Percentiles rank a stretch among this genome's conserved stretches.
phyloP scores from a whole-genome alignment of 371 early-diverging fungal species.

The Haplosporangium sp. region DNA sequence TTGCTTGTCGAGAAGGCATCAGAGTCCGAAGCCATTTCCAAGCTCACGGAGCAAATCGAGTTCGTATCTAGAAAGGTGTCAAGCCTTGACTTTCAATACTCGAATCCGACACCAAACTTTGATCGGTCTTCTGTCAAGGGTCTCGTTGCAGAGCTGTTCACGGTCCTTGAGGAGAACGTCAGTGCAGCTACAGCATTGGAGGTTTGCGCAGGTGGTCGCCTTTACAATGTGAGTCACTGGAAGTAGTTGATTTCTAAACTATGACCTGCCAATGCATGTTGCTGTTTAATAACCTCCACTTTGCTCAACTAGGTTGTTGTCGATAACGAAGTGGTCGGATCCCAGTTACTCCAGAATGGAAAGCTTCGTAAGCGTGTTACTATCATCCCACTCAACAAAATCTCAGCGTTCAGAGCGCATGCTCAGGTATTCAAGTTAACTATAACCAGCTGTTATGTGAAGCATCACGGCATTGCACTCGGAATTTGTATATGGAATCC shows the following conservation, averaged over 20 bases:
- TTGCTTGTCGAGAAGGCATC: constrained; percentile 31
- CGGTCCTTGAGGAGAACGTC: constrained; percentile 69
- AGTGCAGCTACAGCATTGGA: constrained; percentile 87
- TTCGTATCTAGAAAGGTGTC: constrained; percentile 60
- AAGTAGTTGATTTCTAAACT: not conserved
- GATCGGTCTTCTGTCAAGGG: constrained; percentile 93
- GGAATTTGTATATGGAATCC: too few relatives aligned
- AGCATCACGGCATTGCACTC: too few relatives aligned
- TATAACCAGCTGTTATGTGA: too few relatives aligned
- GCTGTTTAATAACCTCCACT: not conserved
- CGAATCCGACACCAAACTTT: constrained; percentile 83
- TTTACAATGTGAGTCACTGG: constrained; percentile 81
- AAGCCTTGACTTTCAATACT: constrained; percentile 76
- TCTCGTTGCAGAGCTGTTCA: constrained; percentile 89
- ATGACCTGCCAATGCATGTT: not conserved
- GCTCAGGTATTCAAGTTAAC: constrained; percentile 63
- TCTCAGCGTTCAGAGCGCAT: constrained; percentile 72
- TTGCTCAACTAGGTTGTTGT: constrained; percentile 84
- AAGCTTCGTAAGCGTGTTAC: constrained; percentile 88
- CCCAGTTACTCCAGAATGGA: constrained; percentile 85
- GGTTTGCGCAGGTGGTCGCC: constrained; percentile 91
- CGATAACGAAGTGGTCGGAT: constrained; percentile 88
- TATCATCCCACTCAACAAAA: constrained; percentile 98
- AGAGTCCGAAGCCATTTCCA: constrained; percentile 21
- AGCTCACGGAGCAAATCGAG: constrained; percentile 58